Evolutionary conservation across 129 eudicot species (phyloP).

Genomic region (Smallanthus sonchifolius): DNA sequence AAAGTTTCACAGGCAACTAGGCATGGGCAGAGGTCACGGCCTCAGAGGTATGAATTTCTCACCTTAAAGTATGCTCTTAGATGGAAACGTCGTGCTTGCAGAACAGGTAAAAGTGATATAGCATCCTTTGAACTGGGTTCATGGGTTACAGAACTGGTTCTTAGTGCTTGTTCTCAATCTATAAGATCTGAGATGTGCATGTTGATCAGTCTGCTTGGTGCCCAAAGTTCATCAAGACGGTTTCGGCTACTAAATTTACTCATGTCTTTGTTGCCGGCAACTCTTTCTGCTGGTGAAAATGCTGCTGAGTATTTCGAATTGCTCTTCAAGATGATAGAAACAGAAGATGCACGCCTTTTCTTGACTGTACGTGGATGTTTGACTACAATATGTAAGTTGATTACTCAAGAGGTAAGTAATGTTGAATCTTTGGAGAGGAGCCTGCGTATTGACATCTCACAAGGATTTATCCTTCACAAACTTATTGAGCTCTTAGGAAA

Average conservation of each 20-base stretch:
- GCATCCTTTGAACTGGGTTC: constrained; percentile 93
- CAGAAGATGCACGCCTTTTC: constrained; percentile 98
- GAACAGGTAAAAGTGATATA: constrained; percentile 50
- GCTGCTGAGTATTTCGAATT: constrained; percentile 96
- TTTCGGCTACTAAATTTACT: constrained; percentile 75
- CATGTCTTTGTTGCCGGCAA: constrained; percentile 89
- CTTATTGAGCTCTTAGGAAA: constrained; percentile 98
- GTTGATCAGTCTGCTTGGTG: constrained; percentile 84
- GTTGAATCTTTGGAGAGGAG: constrained; percentile 94
- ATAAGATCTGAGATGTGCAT: constrained; percentile 99
- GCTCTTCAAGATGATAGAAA: constrained; percentile 86
- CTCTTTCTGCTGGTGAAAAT: constrained; percentile 95
- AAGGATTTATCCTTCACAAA: constrained; percentile 97
- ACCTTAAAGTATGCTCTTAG: constrained; percentile 85
- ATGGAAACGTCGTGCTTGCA: constrained; percentile 80
- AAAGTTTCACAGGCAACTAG: constrained; percentile 69
- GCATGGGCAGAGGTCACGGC: constrained; percentile 60
- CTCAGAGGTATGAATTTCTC: constrained; percentile 71
- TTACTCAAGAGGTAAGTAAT: constrained; percentile 74
- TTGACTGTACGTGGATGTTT: constrained; percentile 95
- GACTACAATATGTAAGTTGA: constrained; percentile 73
- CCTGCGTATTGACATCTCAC: constrained; percentile 93
- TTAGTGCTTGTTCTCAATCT: constrained; percentile 99
- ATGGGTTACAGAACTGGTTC: constrained; percentile 94
- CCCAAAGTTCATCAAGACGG: constrained; percentile 83